Evolutionary conservation across 1,284 basidiomycete genomes (phyloP).

Genomic region (Trichosporon coremiiforme): DNA sequence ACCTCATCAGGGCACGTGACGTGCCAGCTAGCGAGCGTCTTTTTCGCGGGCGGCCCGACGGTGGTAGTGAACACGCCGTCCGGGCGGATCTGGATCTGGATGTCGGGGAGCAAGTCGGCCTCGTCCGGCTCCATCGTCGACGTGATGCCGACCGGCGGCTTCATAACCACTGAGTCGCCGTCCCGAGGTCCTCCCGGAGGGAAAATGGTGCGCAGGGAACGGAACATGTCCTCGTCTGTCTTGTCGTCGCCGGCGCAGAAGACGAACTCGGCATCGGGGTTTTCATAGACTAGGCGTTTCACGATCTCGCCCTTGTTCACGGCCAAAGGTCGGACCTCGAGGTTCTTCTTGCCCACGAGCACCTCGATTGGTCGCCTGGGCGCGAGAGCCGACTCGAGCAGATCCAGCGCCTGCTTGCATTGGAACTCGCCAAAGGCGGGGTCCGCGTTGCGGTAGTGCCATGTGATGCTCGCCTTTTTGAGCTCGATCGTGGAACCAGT

Average conservation of each 20-base stretch:
- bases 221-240: constrained; percentile 98
- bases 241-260: constrained; percentile 99
- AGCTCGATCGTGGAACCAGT: constrained; percentile 91
- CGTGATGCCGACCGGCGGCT: constrained; percentile 73
- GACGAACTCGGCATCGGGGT: constrained; percentile 91
- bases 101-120: constrained; percentile 58
- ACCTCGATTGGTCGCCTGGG: constrained; percentile 90
- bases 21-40: constrained; percentile 85
- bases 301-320: constrained; percentile 99
- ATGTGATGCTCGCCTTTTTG: constrained; percentile 96
- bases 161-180: constrained; percentile 61
- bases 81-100: constrained; percentile 66
- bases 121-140: constrained; percentile 56
- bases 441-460: constrained; percentile 93
- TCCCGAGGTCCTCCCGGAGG: constrained; percentile 58
- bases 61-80: constrained; percentile 83
- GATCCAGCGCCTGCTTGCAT: constrained; percentile 92
- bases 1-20: constrained; percentile 64
- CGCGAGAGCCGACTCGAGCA: constrained; percentile 88
- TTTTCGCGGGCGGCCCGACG: constrained; percentile 81
- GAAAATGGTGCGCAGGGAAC: constrained; percentile 65
- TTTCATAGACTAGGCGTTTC: constrained; percentile 84
- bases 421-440: constrained; percentile 96
- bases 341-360: constrained; percentile 94
- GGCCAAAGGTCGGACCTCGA: constrained; percentile 91